Percentiles rank a stretch among this genome's conserved stretches.
phyloP scores from a whole-genome alignment of 1,139 yeast species.

The Geotrichum citri-aurantii region DNA sequence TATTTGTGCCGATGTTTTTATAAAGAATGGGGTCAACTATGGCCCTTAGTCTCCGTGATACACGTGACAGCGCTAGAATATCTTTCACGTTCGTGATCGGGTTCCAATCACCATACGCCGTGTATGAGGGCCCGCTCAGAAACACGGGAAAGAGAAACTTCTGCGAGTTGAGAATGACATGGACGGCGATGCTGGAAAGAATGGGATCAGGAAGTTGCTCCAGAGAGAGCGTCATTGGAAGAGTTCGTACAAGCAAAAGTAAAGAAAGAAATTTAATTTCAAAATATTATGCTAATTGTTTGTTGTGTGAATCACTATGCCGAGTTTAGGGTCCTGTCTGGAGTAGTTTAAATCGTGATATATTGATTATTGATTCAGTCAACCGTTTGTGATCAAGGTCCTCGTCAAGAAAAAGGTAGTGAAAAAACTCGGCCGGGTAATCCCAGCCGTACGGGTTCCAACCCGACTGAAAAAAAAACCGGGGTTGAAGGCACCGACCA shows the following conservation, averaged over 20 bases:
- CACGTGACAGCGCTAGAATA: background rate
- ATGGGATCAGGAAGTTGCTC: background rate
- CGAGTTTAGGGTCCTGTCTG: too few relatives aligned
- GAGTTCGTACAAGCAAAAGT: too few relatives aligned
- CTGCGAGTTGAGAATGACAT: background rate
- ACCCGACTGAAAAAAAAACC: too few relatives aligned
- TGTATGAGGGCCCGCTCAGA: background rate
- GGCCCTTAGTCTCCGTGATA: background rate
- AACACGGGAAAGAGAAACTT: background rate
- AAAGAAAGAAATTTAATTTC: background rate
- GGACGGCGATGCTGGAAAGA: background rate
- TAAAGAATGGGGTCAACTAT: background rate
- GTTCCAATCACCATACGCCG: constrained; percentile 1
- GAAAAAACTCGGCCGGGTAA: too few relatives aligned
- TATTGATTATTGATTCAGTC: too few relatives aligned
- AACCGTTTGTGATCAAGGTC: too few relatives aligned
- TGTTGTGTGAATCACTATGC: too few relatives aligned
- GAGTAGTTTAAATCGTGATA: too few relatives aligned
- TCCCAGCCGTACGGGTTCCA: too few relatives aligned
- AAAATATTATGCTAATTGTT: too few relatives aligned
- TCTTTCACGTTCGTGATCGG: background rate
- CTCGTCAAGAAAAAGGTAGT: too few relatives aligned
- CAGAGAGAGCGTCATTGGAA: background rate
- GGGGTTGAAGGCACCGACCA: too few relatives aligned
- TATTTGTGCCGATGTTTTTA: background rate